Base-by-base conservation (phyloP, 176 grass and related monocot genomes). In the Phragmites australis region DNA sequence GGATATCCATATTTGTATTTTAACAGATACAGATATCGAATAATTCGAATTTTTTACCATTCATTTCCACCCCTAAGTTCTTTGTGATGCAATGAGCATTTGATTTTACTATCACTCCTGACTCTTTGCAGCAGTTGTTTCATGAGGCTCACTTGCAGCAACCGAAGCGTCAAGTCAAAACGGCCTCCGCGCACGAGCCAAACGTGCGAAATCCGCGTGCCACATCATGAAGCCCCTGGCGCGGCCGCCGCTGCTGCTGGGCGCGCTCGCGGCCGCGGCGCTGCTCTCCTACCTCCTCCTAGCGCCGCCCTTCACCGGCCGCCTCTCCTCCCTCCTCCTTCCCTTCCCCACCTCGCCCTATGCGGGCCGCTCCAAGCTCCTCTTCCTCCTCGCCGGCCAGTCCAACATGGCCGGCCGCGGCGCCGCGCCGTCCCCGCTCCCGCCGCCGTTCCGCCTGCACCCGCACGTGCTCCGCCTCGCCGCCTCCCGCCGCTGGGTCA, bases 401-500 rank as follows among this genome's bases (percentile, higher is more conserved):
- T 94, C 92, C 81, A 97, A 97, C 88, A 97, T 97, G 95, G 95
- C 95, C 37, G 95, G 95, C 56, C 92, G 92, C 15, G 95, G 95
- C n/a, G 46, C 55, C 65, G 64, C 76, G 45, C 29, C 15, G 12
- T 2, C 2, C 1, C 62, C 78, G 0, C 82, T 83, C 31, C 74
- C 39, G 2, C 1, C 70, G 0, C 42, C 81, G 21, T 87, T 85
- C 59, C 85, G 30, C 66, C 85, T 90, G 16, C 85, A 80, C 87
- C 87, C 84, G n/a, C 89, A 85, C 29, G 31, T 97, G 45, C 87
- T 90, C 48, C 90, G 92, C 52, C 87, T 94, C 52, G 53, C 79
- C 79, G 89, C 87, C 0, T 80, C 65, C 51, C 83, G 83, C 11
- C 74, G 67, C 49, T 97, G 92, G 94, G 88, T 83, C 72, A 41